Conservation (phyloP, 768 basidiomycete genomes). For the Panellus pusillus region DNA sequence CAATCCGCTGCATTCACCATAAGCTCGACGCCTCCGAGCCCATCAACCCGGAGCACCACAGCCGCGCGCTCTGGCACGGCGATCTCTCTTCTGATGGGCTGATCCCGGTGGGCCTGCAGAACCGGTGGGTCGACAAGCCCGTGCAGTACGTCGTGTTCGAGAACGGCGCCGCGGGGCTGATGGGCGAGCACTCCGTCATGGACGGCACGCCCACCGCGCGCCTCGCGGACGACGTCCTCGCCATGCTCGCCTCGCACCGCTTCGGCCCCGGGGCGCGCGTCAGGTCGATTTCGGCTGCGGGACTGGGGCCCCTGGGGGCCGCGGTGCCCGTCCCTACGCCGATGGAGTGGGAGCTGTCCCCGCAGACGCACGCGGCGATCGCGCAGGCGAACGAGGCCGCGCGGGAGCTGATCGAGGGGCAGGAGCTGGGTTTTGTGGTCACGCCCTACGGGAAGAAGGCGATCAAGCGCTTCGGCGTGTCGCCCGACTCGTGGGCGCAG, state of each 20-base stretch:
- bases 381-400: slow-evolving; percentile 54
- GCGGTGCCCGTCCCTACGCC: slow-evolving; percentile 48
- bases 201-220: slow-evolving; percentile 83
- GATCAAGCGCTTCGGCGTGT: slow-evolving; percentile 86
- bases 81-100: slow-evolving; percentile 43
- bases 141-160: slow-evolving; percentile 84
- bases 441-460: slow-evolving; percentile 83
- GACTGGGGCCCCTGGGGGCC: slow-evolving; percentile 22
- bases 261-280: too few species aligned
- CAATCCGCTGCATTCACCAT: slow-evolving; percentile 87
- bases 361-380: slow-evolving; percentile 51
- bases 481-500: slow-evolving; percentile 95
- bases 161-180: slow-evolving; percentile 77
- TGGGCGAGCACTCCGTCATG: slow-evolving; percentile 94
- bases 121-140: slow-evolving; percentile 91
- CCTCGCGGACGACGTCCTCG: slow-evolving; percentile 68
- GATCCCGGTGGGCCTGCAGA: slow-evolving; percentile 59
- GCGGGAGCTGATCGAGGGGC: slow-evolving; percentile 57
- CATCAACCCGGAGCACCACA: slow-evolving; percentile 52
- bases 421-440: slow-evolving; percentile 59
- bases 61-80: slow-evolving; percentile 83
- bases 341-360: slow-evolving; percentile 63
- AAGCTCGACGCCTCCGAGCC: slow-evolving; percentile 70
- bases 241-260: slow-evolving; percentile 53
- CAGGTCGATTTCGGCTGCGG: slow-evolving; percentile 64